Evolutionary conservation across 805 yeast species (phyloP), one percentile per base, ranked within the genome.

Genomic region (Candida krabiensis): DNA sequence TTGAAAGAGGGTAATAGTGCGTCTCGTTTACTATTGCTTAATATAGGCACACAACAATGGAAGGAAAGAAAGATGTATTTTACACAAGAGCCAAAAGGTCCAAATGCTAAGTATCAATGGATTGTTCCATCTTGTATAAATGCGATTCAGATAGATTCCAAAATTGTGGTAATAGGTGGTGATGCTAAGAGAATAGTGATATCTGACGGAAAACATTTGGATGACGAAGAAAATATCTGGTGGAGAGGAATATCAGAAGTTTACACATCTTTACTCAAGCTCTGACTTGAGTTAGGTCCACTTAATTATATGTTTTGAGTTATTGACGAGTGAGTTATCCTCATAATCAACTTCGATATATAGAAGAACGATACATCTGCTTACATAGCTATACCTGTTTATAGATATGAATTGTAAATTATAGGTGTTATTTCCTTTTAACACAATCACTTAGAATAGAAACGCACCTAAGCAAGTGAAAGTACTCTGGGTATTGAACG

Each of bases 21-120:
- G n/a, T n/a, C n/a, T 13, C 37, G 38, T 15, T 44, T 41, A 32
- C 42, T 35, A 23, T 37, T 49, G 18, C 31, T 58, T 14, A 47
- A 56, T 38, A 32, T 55, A 7, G 24, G 26, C 12, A 54, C 53
- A 2, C 46, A 43, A 19, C 46, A 46, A 23, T 56, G 61, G 61
- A 35, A 30, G 14, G 30, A 32, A 17, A 39, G 44, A 16, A 38
- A 45, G 22, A 42, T 50, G 17, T 30, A 27, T n/a, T 28, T 32
- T 22, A 35, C 35, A 13, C 26, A 23, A 9, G n/a, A 19, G 22
- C 14, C 25, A 23, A 19, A 21, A 6, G 25, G 15, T 19, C 28
- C 21, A 22, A 6, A 19, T 18, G 13, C 16, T 14, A 14, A 23
- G 21, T 19, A 19, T 21, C 18, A 23, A 4, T 24, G 13, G 4